These are phyloP conservation scores for Avena eriantha DNA, from an alignment of 176 grass and related monocot genomes.

Conservation along the genomic window DNA sequence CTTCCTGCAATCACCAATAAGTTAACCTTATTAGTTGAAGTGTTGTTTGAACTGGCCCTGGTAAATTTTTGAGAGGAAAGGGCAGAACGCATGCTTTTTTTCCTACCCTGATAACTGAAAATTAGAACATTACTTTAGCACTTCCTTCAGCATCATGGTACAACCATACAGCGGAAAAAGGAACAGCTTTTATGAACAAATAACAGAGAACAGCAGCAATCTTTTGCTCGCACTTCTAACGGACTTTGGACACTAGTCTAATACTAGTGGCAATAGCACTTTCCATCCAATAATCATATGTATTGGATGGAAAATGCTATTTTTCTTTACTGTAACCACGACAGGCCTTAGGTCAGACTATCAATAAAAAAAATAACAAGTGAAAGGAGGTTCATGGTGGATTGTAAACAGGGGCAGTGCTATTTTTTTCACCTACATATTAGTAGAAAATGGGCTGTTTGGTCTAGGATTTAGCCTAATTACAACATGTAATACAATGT, in stretches of 20 bases:
- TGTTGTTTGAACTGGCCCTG: neutral
- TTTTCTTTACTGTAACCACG: too few relatives aligned
- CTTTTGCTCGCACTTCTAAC: neutral
- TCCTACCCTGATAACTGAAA: neutral
- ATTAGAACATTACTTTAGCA: neutral
- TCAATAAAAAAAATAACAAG: too few relatives aligned
- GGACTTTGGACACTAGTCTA: neutral
- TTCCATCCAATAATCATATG: neutral
- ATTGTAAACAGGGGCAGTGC: too few relatives aligned
- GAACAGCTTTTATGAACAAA: neutral
- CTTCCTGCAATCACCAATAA: constrained; percentile 2
- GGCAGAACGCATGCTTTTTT: too few relatives aligned
- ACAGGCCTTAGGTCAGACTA: too few relatives aligned
- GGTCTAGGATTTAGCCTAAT: too few relatives aligned
- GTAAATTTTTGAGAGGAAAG: neutral
- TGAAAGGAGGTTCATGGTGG: too few relatives aligned
- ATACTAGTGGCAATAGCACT: neutral
- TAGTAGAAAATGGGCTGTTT: too few relatives aligned
- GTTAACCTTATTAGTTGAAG: neutral
- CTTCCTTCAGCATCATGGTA: neutral
- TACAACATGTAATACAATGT: too few relatives aligned
- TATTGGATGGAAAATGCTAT: neutral
- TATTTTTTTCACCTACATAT: too few relatives aligned
- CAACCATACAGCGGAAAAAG: neutral
- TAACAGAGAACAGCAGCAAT: neutral